A percentile compares a stretch with the other conserved stretches of the same genome.
Evolutionary conservation across 2,329 filamentous ascomycete genomes (phyloP).

Genomic region (Fusarium proliferatum): DNA sequence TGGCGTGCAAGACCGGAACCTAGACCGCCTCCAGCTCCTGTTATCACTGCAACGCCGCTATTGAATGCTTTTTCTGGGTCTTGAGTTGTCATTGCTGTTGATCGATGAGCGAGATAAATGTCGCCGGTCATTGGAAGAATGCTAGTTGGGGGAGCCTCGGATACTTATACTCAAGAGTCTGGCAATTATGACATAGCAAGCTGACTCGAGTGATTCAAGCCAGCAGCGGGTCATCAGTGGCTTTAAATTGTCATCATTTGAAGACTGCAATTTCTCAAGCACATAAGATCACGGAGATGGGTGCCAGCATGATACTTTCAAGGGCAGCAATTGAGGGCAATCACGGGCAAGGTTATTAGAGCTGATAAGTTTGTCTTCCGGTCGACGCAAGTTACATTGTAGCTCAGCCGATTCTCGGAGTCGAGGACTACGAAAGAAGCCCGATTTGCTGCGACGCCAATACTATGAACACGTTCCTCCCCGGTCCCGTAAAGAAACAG

Average conservation of each 20-base stretch:
- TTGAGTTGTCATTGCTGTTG: neutral
- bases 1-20: neutral
- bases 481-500: fast-evolving
- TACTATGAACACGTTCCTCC: fast-evolving
- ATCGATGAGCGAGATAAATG: fast-evolving
- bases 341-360: fast-evolving
- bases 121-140: fast-evolving
- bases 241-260: fast-evolving
- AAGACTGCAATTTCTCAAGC: fast-evolving
- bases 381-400: neutral
- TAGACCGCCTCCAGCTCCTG: neutral
- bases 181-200: neutral
- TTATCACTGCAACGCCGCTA: neutral
- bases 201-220: neutral
- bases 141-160: fast-evolving
- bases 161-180: neutral
- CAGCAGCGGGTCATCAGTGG: fast-evolving
- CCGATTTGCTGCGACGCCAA: neutral
- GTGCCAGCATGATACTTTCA: neutral
- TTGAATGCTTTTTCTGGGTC: neutral
- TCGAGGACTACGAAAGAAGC: no score
- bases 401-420: neutral
- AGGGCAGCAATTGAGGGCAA: fast-evolving
- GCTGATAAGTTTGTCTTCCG: neutral
- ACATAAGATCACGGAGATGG: neutral